Conservation (phyloP, 192 early-diverging fungal species). For the Coemansia sp. region DNA sequence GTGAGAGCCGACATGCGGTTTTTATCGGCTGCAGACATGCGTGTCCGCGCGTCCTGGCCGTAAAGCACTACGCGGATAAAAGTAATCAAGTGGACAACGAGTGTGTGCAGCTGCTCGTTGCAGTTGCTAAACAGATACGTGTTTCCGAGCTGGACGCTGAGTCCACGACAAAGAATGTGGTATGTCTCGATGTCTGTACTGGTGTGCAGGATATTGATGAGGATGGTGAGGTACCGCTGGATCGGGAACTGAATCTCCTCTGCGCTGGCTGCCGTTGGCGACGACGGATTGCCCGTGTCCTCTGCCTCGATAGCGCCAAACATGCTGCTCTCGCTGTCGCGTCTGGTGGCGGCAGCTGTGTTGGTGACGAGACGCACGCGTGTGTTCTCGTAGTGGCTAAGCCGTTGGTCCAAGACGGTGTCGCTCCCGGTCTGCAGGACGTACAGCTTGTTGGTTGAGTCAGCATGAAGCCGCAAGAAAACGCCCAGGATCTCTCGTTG, state of each 20-base stretch:
- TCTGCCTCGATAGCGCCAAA: neutral
- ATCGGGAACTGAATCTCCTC: conserved; percentile 49
- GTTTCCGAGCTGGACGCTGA: conserved; percentile 69
- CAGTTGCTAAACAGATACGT: conserved; percentile 68
- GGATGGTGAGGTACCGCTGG: conserved; percentile 53
- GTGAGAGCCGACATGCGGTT: conserved; percentile 14
- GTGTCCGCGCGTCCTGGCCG: conserved; percentile 16
- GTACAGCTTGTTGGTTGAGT: conserved; percentile 37
- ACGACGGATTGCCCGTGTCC: neutral
- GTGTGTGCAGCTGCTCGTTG: conserved; percentile 48
- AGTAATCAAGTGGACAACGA: conserved; percentile 63
- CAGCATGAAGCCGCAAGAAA: conserved; percentile 43
- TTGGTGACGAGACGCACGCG: conserved; percentile 24
- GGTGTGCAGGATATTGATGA: conserved; percentile 61
- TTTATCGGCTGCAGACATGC: conserved; percentile 18
- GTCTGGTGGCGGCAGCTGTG: neutral
- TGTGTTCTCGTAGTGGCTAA: conserved; percentile 41
- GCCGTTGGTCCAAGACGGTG: conserved; percentile 48
- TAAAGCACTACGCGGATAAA: conserved; percentile 51
- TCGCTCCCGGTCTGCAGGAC: conserved; percentile 25
- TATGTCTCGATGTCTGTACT: conserved; percentile 71
- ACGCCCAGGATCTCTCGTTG: conserved; percentile 34
- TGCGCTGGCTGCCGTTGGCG: neutral
- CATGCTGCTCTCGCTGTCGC: neutral
- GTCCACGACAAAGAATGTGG: conserved; percentile 59